Conservation (phyloP, 805 yeast species). For the Kregervanrija delftensis region DNA sequence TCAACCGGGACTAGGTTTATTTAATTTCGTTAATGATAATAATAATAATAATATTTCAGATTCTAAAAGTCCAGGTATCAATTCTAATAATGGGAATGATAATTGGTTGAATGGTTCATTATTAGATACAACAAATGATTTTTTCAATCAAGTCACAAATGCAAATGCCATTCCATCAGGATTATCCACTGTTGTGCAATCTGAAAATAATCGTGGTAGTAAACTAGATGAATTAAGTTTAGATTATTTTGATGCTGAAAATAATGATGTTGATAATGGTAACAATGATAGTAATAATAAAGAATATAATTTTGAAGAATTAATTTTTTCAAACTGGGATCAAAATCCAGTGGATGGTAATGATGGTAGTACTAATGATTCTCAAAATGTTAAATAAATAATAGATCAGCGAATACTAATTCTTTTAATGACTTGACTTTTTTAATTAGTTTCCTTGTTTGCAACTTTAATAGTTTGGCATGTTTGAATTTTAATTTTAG, state of each 20-base stretch:
- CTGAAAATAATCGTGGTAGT: constrained; percentile 9
- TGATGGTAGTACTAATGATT: too few relatives aligned
- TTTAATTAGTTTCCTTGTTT: too few relatives aligned
- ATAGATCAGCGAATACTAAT: too few relatives aligned
- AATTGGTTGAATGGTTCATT: not conserved
- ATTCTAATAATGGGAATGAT: not conserved
- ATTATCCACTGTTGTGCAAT: constrained; percentile 24
- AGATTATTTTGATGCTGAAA: not conserved
- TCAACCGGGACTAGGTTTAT: constrained; percentile 6
- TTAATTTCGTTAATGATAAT: constrained; percentile 3
- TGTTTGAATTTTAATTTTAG: too few relatives aligned
- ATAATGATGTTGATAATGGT: not conserved
- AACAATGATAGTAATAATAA: not conserved
- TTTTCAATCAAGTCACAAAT: constrained; percentile 7
- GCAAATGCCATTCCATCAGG: constrained; percentile 26
- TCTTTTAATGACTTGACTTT: too few relatives aligned
- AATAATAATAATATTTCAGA: not conserved
- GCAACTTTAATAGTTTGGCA: too few relatives aligned
- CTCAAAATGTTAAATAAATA: too few relatives aligned
- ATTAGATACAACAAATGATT: constrained; percentile 5
- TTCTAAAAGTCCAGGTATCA: not conserved
- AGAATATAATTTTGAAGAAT: not conserved
- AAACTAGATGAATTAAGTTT: constrained; percentile 6
- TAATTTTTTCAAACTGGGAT: too few relatives aligned
- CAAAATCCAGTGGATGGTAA: too few relatives aligned